Base-by-base conservation (phyloP, 176 grass and related monocot genomes). In the Chloris gayana region DNA sequence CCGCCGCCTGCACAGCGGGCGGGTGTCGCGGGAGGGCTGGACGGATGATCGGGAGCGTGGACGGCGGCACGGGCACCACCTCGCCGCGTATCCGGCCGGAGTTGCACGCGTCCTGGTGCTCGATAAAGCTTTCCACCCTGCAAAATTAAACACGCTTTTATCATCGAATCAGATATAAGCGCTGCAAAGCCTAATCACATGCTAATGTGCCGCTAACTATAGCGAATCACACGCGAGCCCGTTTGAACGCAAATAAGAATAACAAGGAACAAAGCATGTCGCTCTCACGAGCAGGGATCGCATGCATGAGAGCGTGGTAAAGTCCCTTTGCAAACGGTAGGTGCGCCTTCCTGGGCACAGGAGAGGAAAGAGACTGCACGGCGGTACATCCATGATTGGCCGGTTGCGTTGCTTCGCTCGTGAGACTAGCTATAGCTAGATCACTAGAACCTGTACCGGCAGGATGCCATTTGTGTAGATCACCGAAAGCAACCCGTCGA, bases 101-200 rank as follows among this genome's bases (percentile, higher is more conserved):
- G 86, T 83, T 91, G 92, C 95, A 98, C 24, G 90, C 85, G 66
- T 98, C 95, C 82, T 98, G 95, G 79, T 98, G 95, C 88, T 98
- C 95, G 54, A 98, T 98, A 82, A 98, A 98, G 83, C 92, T 93
- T 78, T 98, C 95, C 73, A 98, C 95, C 67, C 95, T 98, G 24
- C 3, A 1, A 64, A 21, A 18, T 4, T 44, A 37, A 27, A 53
- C 9, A 0, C 3, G 4, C 26, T 37, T n/a, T 5, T 7, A 65
- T 9, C 15, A 65, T 32, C 3, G 10, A 14, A 65, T 47, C 3
- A 19, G 5, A 37, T 5, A 37, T 37, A n/a, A n/a, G n/a, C n/a
- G n/a, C n/a, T n/a, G n/a, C n/a, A n/a, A n/a, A n/a, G n/a, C n/a
- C n/a, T n/a, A n/a, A n/a, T n/a, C n/a, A n/a, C n/a, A n/a, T n/a